Percentiles rank a stretch among this genome's conserved stretches.
phyloP scores from a whole-genome alignment of 331 rosid genomes.

The Erythrophleum ivorense region DNA sequence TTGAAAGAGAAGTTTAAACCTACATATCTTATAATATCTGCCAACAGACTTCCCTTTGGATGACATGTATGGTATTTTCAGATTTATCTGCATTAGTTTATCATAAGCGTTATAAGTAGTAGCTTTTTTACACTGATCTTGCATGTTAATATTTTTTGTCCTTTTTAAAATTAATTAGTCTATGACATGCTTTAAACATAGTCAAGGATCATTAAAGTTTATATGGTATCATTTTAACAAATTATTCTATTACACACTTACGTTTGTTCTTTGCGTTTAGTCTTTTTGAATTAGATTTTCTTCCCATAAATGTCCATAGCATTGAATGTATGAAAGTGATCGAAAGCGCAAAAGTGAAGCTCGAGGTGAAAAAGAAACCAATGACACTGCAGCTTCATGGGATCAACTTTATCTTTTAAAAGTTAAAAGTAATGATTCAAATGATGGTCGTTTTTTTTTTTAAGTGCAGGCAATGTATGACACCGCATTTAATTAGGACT shows the following conservation, averaged over 20 bases:
- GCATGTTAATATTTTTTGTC: not conserved
- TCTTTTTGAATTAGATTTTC: not conserved
- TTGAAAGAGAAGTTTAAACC: no score
- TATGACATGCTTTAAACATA: not conserved
- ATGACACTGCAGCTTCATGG: not conserved
- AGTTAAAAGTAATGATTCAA: not conserved
- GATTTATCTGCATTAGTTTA: no score
- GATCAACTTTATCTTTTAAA: not conserved
- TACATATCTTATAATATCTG: no score
- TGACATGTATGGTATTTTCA: no score
- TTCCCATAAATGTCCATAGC: not conserved
- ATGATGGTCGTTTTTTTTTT: not conserved
- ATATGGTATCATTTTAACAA: no score
- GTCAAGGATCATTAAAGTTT: no score
- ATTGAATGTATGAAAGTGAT: not conserved
- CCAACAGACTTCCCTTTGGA: no score
- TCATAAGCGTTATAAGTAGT: no score
- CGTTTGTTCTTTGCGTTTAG: not conserved
- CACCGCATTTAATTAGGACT: no score
- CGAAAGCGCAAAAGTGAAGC: not conserved
- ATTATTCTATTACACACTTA: not conserved
- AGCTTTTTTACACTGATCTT: not conserved
- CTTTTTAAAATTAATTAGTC: not conserved
- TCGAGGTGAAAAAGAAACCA: not conserved
- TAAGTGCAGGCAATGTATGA: not conserved